Conservation (phyloP, 805 yeast species). For the Yarrowia divulgata region DNA sequence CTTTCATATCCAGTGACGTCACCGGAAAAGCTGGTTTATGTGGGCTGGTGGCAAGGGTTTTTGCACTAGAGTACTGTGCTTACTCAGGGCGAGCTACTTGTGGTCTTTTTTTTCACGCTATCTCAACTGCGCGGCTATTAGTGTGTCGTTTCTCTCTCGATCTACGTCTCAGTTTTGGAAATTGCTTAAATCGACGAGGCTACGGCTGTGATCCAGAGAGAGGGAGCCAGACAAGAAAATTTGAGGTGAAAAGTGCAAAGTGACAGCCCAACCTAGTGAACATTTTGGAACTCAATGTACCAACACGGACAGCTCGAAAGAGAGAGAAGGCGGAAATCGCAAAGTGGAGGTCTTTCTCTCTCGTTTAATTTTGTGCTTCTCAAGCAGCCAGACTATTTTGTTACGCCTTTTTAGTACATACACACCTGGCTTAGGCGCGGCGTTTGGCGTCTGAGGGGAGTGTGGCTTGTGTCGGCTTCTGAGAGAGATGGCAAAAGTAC, state of each 20-base stretch:
- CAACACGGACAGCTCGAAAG: neutral
- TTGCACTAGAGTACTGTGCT: neutral
- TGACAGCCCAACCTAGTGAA: neutral
- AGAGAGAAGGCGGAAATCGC: neutral
- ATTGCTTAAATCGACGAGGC: conserved; percentile 15
- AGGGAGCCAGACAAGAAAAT: neutral
- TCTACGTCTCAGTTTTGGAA: conserved; percentile 4
- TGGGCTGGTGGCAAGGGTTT: conserved; percentile 1
- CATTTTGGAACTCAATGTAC: conserved; percentile 4
- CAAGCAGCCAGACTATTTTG: neutral
- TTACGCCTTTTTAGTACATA: too few relatives aligned
- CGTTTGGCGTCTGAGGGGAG: too few relatives aligned
- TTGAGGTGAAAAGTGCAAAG: neutral
- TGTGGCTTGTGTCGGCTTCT: too few relatives aligned
- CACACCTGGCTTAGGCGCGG: too few relatives aligned
- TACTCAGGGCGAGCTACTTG: too few relatives aligned
- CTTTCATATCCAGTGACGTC: conserved; percentile 19
- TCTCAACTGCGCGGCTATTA: too few relatives aligned
- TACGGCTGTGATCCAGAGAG: conserved; percentile 9
- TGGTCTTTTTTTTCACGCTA: too few relatives aligned
- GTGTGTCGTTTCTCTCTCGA: too few relatives aligned
- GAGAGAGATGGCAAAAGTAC: too few relatives aligned
- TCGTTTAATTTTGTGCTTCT: neutral
- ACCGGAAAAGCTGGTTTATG: conserved; percentile 3
- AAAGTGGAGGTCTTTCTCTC: neutral